Conservation (phyloP, 192 early-diverging fungal species). For the Coemansia sp. region DNA sequence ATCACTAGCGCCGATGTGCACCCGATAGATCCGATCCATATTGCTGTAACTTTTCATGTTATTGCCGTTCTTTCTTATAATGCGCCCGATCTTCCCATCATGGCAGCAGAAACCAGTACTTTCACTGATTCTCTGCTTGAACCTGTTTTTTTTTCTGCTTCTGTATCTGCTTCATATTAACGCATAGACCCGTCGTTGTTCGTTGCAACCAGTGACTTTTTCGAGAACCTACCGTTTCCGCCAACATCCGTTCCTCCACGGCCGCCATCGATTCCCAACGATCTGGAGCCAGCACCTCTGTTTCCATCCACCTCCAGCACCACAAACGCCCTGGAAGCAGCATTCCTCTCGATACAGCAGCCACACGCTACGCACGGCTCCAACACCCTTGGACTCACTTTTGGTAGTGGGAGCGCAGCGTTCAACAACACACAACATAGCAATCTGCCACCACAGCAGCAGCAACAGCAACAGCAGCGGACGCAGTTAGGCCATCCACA, state of each 20-base stretch:
- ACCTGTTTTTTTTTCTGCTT: background rate
- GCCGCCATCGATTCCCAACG: constrained; percentile 49
- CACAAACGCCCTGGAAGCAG: constrained; percentile 7
- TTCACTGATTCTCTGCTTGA: background rate
- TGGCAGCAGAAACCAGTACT: background rate
- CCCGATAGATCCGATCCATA: background rate
- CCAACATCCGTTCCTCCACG: constrained; percentile 25
- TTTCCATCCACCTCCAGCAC: constrained; percentile 21
- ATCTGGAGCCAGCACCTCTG: constrained; percentile 46
- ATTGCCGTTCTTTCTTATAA: constrained; percentile 5
- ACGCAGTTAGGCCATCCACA: background rate
- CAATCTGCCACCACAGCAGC: constrained; percentile 10
- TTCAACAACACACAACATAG: background rate
- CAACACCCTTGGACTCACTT: constrained; percentile 16
- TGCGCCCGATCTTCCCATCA: background rate
- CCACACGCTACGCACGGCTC: background rate
- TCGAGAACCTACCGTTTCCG: constrained; percentile 29
- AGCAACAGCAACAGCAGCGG: constrained; percentile 8
- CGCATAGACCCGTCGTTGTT: constrained; percentile 42
- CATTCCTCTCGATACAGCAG: background rate
- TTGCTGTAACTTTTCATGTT: background rate
- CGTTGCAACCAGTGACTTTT: constrained; percentile 38
- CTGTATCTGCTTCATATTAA: constrained; percentile 4
- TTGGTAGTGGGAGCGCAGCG: constrained; percentile 6
- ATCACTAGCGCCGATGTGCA: too few relatives aligned